Conservation (phyloP, 345 rosid genomes). For the thale cress (Arabidopsis thaliana) region TAIR10.1 NC_003076.8:6937501-6938000, state of each 20-base stretch:
- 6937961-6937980: slow-evolving; percentile 23
- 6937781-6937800: slow-evolving; percentile 41
- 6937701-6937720: slow-evolving; percentile 41
- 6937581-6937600: neutral
- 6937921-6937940: slow-evolving; percentile 49
- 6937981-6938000: neutral
- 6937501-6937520: slow-evolving; percentile 32
- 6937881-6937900: slow-evolving; percentile 44
- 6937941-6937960: slow-evolving; percentile 41
- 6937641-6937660: slow-evolving; percentile 15
- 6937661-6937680: slow-evolving; percentile 19
- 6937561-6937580: slow-evolving; percentile 28
- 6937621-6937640: slow-evolving; percentile 13
- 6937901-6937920: slow-evolving; percentile 43
- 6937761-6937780: slow-evolving; percentile 34
- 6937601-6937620: neutral
- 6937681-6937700: slow-evolving; percentile 40
- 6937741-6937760: slow-evolving; percentile 26
- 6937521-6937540: neutral
- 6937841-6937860: neutral
- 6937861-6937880: slow-evolving; percentile 42
- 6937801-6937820: slow-evolving; percentile 25
- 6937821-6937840: neutral
- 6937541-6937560: slow-evolving; percentile 34
- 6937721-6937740: slow-evolving; percentile 39